A percentile compares a stretch with the other conserved stretches of the same genome.
phyloP scores from a whole-genome alignment of 1,284 basidiomycete genomes.

The Ustilago crameri region DNA sequence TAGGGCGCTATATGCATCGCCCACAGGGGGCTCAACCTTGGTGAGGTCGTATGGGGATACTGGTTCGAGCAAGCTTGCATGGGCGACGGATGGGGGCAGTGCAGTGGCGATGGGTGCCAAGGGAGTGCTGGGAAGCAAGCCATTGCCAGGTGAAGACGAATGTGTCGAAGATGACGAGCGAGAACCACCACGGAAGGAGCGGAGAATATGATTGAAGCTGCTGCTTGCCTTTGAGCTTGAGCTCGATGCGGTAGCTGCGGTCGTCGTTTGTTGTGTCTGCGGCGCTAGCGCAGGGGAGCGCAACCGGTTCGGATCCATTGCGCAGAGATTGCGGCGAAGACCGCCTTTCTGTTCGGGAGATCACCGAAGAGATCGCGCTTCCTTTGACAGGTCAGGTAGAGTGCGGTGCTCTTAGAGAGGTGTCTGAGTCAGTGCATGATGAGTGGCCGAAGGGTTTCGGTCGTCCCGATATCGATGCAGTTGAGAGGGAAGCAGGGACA shows the following conservation, averaged over 20 bases:
- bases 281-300: conserved; percentile 24
- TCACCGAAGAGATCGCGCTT: neutral
- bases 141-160: conserved; percentile 12
- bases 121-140: conserved; percentile 28
- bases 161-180: conserved; percentile 26
- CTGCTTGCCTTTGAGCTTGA: conserved; percentile 34
- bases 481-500: neutral
- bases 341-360: neutral
- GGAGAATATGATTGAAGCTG: conserved; percentile 45
- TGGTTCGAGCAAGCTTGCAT: conserved; percentile 28
- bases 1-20: conserved; percentile 31
- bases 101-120: conserved; percentile 45
- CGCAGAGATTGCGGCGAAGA: neutral
- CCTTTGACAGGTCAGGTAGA: neutral
- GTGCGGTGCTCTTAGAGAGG: neutral
- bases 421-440: neutral
- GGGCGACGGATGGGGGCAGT: conserved; percentile 19
- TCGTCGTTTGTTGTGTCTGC: conserved; percentile 15
- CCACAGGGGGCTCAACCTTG: conserved; percentile 30
- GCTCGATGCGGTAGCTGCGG: conserved; percentile 12
- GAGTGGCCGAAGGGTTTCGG: neutral
- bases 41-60: conserved; percentile 38
- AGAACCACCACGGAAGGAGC: conserved; percentile 31
- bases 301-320: conserved; percentile 35
- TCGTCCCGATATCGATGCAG: neutral